Evolutionary conservation across 352 stramenopile genomes (phyloP).

Genomic region (Pythium sukuiense): DNA sequence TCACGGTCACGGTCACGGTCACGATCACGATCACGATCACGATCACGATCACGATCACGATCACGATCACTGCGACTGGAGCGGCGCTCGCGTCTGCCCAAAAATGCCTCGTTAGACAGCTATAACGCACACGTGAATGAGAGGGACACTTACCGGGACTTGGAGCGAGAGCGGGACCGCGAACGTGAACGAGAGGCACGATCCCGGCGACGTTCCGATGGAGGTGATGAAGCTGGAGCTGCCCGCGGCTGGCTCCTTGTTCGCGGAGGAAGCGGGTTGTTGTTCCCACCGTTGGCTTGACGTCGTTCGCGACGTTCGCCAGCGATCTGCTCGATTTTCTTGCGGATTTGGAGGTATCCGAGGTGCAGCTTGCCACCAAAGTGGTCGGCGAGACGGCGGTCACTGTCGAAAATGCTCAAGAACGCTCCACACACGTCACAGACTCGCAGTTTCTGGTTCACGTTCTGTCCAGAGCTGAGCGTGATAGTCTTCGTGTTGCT

Average conservation of each 20-base stretch:
- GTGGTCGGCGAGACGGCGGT: slow-evolving; percentile 86
- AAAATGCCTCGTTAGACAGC: not conserved
- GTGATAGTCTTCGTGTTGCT: slow-evolving; percentile 1
- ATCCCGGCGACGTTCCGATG: slow-evolving; percentile 19
- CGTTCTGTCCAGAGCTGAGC: slow-evolving; percentile 32
- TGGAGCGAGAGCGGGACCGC: slow-evolving; percentile 29
- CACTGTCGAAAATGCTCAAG: slow-evolving; percentile 92
- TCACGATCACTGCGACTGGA: slow-evolving; percentile 23
- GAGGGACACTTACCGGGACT: slow-evolving; percentile 9
- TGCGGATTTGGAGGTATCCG: slow-evolving; percentile 87
- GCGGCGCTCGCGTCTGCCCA: slow-evolving; percentile 21
- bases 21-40: slow-evolving; percentile 24
- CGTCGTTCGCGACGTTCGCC: slow-evolving; percentile 35
- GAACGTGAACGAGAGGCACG: slow-evolving; percentile 29
- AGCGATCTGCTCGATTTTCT: slow-evolving; percentile 78
- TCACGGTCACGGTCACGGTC: slow-evolving; percentile 36
- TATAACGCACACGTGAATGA: not conserved
- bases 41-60: slow-evolving; percentile 34
- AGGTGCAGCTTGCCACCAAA: slow-evolving; percentile 91
- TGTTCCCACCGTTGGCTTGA: slow-evolving; percentile 6
- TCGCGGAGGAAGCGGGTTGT: not conserved
- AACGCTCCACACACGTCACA: slow-evolving; percentile 92
- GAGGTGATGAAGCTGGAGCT: not conserved
- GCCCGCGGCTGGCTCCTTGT: slow-evolving; percentile 9
- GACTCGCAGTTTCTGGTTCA: slow-evolving; percentile 86